These are phyloP conservation scores for Venturiaceae sp. DNA, from an alignment of 2,329 filamentous ascomycete species.

Conservation along the genomic window DNA sequence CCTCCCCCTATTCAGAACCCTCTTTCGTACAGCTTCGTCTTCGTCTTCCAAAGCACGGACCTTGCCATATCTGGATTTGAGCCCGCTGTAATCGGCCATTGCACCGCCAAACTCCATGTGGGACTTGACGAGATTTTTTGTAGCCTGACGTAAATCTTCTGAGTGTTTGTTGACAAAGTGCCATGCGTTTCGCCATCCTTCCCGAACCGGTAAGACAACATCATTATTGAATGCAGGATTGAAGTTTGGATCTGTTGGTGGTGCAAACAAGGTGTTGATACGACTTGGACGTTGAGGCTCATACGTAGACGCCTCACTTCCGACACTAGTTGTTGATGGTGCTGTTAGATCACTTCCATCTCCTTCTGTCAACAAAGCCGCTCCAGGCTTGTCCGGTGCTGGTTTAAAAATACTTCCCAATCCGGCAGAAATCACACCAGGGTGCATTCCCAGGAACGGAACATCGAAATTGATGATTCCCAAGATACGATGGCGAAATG, in stretches of 20 bases:
- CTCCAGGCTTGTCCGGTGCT: conserved; percentile 23
- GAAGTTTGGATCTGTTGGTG: conserved; percentile 50
- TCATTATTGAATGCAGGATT: conserved; percentile 73
- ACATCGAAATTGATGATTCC: conserved; percentile 78
- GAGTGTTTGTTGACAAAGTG: conserved; percentile 79
- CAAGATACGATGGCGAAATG: conserved; percentile 64
- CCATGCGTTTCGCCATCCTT: conserved; percentile 55
- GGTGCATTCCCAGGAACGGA: conserved; percentile 81
- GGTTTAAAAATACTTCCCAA: conserved; percentile 65
- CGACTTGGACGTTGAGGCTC: conserved; percentile 16
- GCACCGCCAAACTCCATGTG: conserved; percentile 77
- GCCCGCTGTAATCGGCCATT: conserved; percentile 63
- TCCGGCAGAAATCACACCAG: conserved; percentile 74
- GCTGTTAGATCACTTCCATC: conserved; percentile 9
- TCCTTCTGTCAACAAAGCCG: not conserved
- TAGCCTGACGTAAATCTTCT: conserved; percentile 59
- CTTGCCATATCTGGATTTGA: conserved; percentile 60
- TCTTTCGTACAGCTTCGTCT: conserved; percentile 33
- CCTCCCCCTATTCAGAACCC: conserved; percentile 16
- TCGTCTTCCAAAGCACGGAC: conserved; percentile 64
- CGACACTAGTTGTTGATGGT: conserved; percentile 7
- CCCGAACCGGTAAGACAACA: conserved; percentile 55
- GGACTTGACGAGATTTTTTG: conserved; percentile 64
- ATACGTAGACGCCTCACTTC: conserved; percentile 2
- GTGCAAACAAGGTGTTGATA: conserved; percentile 26